phyloP scores from a whole-genome alignment of 768 basidiomycete genomes.

The Boletus reticulatus region DNA sequence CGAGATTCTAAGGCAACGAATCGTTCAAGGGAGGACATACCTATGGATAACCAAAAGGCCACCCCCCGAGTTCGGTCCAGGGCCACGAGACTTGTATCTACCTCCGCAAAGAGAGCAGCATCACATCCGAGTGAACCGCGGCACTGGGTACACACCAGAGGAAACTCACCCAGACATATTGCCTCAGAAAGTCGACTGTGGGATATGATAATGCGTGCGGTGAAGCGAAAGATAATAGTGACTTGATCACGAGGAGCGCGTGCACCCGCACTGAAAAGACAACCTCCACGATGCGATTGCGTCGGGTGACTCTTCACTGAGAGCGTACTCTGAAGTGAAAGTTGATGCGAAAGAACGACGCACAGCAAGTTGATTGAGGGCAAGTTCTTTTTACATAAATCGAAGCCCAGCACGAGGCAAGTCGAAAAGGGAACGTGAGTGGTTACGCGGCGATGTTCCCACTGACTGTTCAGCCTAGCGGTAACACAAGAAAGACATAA shows the following conservation, averaged over 20 bases:
- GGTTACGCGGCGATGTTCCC: too few relatives aligned
- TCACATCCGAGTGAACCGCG: background rate
- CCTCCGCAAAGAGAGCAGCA: background rate
- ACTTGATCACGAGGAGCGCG: background rate
- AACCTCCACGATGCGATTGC: background rate
- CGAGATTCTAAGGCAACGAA: background rate
- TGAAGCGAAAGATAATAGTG: too few relatives aligned
- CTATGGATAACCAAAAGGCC: background rate
- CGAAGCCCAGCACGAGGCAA: background rate
- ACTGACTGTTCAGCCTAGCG: too few relatives aligned
- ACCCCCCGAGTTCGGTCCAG: background rate
- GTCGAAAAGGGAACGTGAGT: too few relatives aligned
- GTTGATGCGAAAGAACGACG: background rate
- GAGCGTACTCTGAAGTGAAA: background rate
- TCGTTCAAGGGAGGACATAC: background rate
- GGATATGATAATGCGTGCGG: too few relatives aligned
- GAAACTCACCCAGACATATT: constrained; percentile 1
- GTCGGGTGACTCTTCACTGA: constrained; percentile 2
- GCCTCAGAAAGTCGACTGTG: too few relatives aligned
- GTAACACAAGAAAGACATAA: too few relatives aligned
- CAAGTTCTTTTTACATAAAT: background rate
- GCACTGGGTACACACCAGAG: background rate
- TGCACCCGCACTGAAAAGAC: constrained; percentile 7
- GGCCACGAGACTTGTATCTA: background rate
- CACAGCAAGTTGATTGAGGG: constrained; percentile 1